A percentile compares a stretch with the other conserved stretches of the same genome.
phyloP scores from a whole-genome alignment of 106 monocot species.

The Alisma plantagoaquatica region DNA sequence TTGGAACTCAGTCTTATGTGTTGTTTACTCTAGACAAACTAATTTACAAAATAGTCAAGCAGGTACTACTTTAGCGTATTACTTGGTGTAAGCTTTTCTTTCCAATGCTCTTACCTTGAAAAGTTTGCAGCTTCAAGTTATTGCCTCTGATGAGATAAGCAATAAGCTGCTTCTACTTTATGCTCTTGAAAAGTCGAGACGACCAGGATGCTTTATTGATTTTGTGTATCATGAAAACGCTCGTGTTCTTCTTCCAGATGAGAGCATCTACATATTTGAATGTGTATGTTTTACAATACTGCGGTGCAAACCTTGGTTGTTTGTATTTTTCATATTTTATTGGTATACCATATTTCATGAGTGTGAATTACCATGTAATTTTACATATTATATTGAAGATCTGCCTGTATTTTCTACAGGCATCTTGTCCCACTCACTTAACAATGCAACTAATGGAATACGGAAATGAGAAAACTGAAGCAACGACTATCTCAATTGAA shows the following conservation, averaged over 20 bases:
- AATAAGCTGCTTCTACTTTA: slow-evolving; percentile 70
- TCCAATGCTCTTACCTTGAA: neutral
- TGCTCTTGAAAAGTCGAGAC: slow-evolving; percentile 65
- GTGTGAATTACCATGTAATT: neutral
- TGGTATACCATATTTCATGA: neutral
- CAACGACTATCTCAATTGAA: slow-evolving; percentile 63
- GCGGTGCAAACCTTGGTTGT: too few species aligned
- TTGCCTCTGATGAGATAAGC: slow-evolving; percentile 67
- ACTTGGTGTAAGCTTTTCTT: neutral
- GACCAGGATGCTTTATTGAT: slow-evolving; percentile 40
- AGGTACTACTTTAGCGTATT: slow-evolving; percentile 24
- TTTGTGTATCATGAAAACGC: slow-evolving; percentile 82
- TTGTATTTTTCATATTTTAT: neutral
- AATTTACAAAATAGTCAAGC: slow-evolving; percentile 93
- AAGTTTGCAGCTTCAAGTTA: slow-evolving; percentile 58
- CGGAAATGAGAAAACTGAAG: slow-evolving; percentile 66
- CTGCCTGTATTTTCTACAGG: slow-evolving; percentile 24
- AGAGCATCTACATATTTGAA: slow-evolving; percentile 74
- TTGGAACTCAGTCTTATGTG: slow-evolving; percentile 91
- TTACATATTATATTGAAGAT: neutral
- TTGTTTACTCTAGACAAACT: slow-evolving; percentile 94
- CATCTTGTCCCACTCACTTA: slow-evolving; percentile 33
- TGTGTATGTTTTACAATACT: slow-evolving; percentile 38
- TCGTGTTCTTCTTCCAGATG: slow-evolving; percentile 63
- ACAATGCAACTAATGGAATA: slow-evolving; percentile 85